A percentile compares a stretch with the other conserved stretches of the same genome.
phyloP scores from a whole-genome alignment of 1,284 basidiomycete species.

The Malassezia vespertilionis region DNA sequence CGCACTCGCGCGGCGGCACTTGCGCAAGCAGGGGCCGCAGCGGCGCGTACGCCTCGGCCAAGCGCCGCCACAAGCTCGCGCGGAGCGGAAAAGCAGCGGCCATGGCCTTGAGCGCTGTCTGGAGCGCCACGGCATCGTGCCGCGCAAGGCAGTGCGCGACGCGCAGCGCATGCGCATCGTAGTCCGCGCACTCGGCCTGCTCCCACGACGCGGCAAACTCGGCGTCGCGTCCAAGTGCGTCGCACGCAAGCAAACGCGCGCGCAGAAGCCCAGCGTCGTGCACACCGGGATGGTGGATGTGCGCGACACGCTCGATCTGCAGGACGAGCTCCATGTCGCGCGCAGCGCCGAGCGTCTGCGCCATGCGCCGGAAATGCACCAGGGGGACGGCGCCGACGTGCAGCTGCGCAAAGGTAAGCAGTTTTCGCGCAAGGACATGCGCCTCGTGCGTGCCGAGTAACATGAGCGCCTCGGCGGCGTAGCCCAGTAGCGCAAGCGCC shows the following conservation, averaged over 20 bases:
- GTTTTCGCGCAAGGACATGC: slow-evolving; percentile 9
- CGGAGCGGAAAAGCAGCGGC: neutral
- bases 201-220: neutral
- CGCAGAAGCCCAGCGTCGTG: slow-evolving; percentile 1
- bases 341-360: slow-evolving; percentile 1
- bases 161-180: neutral
- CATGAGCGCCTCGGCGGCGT: slow-evolving; percentile 11
- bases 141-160: neutral
- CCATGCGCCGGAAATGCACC: slow-evolving; percentile 9
- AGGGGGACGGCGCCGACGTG: slow-evolving; percentile 7
- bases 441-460: neutral
- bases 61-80: neutral
- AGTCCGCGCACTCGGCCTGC: too few relatives aligned
- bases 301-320: slow-evolving; percentile 8
- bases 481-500: slow-evolving; percentile 4
- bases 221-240: neutral
- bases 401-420: slow-evolving; percentile 11
- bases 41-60: neutral
- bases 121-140: neutral
- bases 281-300: neutral
- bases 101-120: neutral
- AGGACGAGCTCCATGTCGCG: neutral
- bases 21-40: neutral
- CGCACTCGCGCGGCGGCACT: neutral
- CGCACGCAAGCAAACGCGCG: slow-evolving; percentile 4